Evolutionary conservation across 192 early-diverging fungal species (phyloP), one percentile per base, ranked within the genome.

Genomic region (Gonapodya prolifera): DNA sequence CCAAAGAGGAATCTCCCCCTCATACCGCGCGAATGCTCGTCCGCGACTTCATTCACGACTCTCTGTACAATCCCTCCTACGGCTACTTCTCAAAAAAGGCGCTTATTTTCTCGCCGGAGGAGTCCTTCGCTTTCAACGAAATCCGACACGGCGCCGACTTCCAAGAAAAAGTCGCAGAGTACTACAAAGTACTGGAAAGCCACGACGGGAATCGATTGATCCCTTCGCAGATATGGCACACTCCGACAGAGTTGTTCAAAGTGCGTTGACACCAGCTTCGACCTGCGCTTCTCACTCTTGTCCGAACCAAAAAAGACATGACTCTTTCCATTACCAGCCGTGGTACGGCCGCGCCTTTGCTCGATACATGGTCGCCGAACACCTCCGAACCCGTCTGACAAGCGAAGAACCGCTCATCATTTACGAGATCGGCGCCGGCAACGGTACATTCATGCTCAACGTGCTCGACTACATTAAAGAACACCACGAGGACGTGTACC

Each of bases 71-170:
- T 83, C 95, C 95, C 1, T 79, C 90, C 75, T 98, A 98, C 82
- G 97, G 97, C 1, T 99, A 99, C 85, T 99, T 99, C 85, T 95
- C 94, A 8, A 95, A 94, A 78, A 92, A 96, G 76, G 97, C 95
- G 30, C 86, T 89, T 17, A 93, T 95, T 32, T 93, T 92, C 76
- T 92, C 91, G 23, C 87, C 88, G 0, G 83, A 85, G 70, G 78
- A 82, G 1, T 86, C 88, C 30, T 88, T 91, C 83, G 83, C 89
- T 28, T 93, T 93, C 83, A 81, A 79, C 61, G 35, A 69, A 61
- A 88, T 95, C 34, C 86, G 84, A 75, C 90, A 93, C 79, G 87
- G 90, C 73, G 85, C 91, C 61, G 88, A 91, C 73, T 91, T 95
- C 80, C 77, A 95, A 82, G 89, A 88, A 33, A 81, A 86, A 0